Evolutionary conservation across 1,139 yeast species (phyloP).

Genomic region (Nakaseomyces uthaithaninus): DNA sequence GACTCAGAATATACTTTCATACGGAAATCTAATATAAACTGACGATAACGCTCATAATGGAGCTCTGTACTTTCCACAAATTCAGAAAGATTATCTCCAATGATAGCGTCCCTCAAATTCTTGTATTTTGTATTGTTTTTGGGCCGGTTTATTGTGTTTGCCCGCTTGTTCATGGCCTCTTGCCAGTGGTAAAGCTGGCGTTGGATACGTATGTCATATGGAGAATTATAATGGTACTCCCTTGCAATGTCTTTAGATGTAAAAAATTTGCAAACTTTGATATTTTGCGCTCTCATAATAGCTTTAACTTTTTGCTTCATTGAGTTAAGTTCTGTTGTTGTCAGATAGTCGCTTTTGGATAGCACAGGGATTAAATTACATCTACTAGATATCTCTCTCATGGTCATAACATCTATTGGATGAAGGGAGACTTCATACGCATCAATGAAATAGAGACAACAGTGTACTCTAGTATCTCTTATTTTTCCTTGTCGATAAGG

Average conservation of each 20-base stretch:
- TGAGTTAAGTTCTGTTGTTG: slow-evolving; percentile 31
- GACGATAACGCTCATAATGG: slow-evolving; percentile 4
- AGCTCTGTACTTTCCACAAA: slow-evolving; percentile 7
- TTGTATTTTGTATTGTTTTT: background rate
- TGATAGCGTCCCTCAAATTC: background rate
- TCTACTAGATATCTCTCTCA: slow-evolving; percentile 56
- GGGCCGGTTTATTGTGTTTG: background rate
- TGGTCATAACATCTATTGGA: slow-evolving; percentile 51
- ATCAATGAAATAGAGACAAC: slow-evolving; percentile 62
- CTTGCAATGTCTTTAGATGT: slow-evolving; percentile 35
- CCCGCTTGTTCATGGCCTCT: slow-evolving; percentile 16
- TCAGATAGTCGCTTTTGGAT: slow-evolving; percentile 65
- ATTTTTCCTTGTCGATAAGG: slow-evolving; percentile 44
- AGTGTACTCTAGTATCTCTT: slow-evolving; percentile 60
- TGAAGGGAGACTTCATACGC: slow-evolving; percentile 37
- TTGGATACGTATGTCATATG: slow-evolving; percentile 42
- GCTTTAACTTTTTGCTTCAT: slow-evolving; percentile 42
- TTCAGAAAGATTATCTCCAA: slow-evolving; percentile 3
- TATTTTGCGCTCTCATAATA: slow-evolving; percentile 41
- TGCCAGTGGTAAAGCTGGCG: slow-evolving; percentile 50
- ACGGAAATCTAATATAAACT: slow-evolving; percentile 1
- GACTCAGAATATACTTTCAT: background rate
- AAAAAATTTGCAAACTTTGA: slow-evolving; percentile 51
- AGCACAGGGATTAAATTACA: slow-evolving; percentile 73
- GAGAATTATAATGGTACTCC: slow-evolving; percentile 18